Conservation (phyloP, 352 stramenopile species). For the Phytophthora citrophthora region DNA sequence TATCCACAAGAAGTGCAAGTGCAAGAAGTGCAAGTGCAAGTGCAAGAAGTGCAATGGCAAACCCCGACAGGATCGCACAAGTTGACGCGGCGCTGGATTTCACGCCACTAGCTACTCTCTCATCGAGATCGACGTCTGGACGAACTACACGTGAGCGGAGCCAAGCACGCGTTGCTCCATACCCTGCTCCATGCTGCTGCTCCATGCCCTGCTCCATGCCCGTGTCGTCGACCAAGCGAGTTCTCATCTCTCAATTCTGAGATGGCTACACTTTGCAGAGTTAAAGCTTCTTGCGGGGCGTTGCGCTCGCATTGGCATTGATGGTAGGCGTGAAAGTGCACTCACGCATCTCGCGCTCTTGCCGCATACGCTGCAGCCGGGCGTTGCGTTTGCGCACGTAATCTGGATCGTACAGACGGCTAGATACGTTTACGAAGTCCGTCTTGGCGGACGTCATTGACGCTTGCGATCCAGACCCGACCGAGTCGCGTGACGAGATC, state of each 20-base stretch:
- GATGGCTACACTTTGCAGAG: conserved; percentile 22
- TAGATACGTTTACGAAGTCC: conserved; percentile 78
- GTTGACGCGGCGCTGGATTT: too few species aligned
- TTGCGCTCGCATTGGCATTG: conserved; percentile 49
- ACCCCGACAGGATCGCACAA: too few species aligned
- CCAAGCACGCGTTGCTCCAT: too few species aligned
- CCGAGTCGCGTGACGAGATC: conserved; percentile 71
- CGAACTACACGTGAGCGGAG: too few species aligned
- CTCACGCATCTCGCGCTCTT: conserved; percentile 82
- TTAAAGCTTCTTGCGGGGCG: conserved; percentile 41
- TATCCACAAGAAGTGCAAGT: too few species aligned
- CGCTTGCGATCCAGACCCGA: conserved; percentile 57
- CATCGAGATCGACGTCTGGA: too few species aligned
- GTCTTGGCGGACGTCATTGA: conserved; percentile 81
- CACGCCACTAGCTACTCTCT: too few species aligned
- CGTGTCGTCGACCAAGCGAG: too few species aligned
- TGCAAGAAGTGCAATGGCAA: too few species aligned
- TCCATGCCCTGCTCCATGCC: too few species aligned
- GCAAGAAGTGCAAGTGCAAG: too few species aligned
- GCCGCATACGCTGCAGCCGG: conserved; percentile 72
- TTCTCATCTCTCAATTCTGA: conserved; percentile 12
- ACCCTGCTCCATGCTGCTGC: too few species aligned
- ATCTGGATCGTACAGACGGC: conserved; percentile 84
- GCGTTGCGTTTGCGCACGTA: conserved; percentile 84
- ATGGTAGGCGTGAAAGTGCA: conserved; percentile 82